A percentile compares a stretch with the other conserved stretches of the same genome.
Evolutionary conservation across 805 yeast species (phyloP).

Genomic region (Jamesozyma hellenica): DNA sequence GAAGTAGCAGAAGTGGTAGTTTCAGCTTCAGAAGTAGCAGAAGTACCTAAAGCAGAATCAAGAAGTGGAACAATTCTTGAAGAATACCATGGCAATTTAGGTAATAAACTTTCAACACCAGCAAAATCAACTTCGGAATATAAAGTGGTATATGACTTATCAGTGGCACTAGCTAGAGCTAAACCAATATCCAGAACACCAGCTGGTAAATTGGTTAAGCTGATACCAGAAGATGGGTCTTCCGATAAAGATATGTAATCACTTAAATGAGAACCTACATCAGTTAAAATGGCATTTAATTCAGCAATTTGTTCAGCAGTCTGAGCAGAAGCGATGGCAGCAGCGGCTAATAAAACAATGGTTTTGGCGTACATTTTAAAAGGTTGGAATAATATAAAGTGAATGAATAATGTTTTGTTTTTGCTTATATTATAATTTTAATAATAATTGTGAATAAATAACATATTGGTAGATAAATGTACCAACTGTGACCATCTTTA

Average conservation of each 20-base stretch:
- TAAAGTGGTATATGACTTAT: conserved; percentile 27
- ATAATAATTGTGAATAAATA: too few species aligned
- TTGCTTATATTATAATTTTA: too few species aligned
- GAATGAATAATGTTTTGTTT: too few species aligned
- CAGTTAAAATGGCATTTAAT: conserved; percentile 14
- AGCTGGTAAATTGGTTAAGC: conserved; percentile 12
- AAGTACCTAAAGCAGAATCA: neutral
- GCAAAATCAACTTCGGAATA: conserved; percentile 22
- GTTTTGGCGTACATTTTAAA: too few species aligned
- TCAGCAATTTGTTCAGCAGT: conserved; percentile 15
- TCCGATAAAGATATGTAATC: conserved; percentile 12
- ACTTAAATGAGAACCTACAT: conserved; percentile 12
- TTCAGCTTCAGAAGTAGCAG: neutral
- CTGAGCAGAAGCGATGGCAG: conserved; percentile 13
- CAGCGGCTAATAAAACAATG: conserved; percentile 14
- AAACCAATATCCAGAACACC: conserved; percentile 17
- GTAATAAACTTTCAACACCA: conserved; percentile 21
- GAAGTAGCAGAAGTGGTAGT: conserved; percentile 7
- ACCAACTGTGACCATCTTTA: too few species aligned
- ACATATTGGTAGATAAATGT: too few species aligned
- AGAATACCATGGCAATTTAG: conserved; percentile 29
- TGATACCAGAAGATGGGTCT: conserved; percentile 9
- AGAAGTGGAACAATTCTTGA: conserved; percentile 18
- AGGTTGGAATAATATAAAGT: too few species aligned
- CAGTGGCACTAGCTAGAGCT: conserved; percentile 24